A percentile compares a stretch with the other conserved stretches of the same genome.
Evolutionary conservation across 805 yeast genomes (phyloP).

Genomic region (Pichia phayaonensis): DNA sequence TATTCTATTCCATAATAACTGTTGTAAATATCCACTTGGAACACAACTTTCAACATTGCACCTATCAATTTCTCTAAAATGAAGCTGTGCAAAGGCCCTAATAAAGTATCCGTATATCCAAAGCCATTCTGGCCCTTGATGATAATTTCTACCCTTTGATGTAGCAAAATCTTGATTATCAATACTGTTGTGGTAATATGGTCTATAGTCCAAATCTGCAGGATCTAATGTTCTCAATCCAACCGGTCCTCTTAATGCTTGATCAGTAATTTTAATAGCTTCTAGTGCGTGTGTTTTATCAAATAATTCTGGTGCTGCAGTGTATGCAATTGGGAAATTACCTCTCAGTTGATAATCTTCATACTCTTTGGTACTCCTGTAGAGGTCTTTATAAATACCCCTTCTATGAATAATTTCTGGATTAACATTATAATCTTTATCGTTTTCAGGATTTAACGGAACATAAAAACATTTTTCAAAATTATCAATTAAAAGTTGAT

Average conservation of each 20-base stretch:
- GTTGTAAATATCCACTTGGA: constrained; percentile 47
- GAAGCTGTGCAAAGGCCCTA: constrained; percentile 62
- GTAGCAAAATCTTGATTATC: constrained; percentile 87
- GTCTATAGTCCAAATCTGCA: constrained; percentile 83
- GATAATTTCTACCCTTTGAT: constrained; percentile 92
- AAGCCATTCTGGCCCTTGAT: constrained; percentile 99
- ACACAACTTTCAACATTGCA: constrained; percentile 11
- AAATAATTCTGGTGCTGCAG: constrained; percentile 92
- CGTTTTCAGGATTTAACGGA: constrained; percentile 60
- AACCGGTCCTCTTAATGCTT: constrained; percentile 71
- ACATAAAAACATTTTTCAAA: constrained; percentile 77
- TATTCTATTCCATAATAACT: constrained; percentile 53
- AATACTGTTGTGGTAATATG: constrained; percentile 73
- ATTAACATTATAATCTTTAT: constrained; percentile 53
- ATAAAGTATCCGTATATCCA: constrained; percentile 87
- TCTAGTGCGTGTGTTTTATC: constrained; percentile 47
- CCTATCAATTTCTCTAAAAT: constrained; percentile 24
- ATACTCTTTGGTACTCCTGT: constrained; percentile 71
- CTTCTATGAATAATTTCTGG: constrained; percentile 68
- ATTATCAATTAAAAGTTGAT: constrained; percentile 53
- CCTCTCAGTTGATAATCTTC: constrained; percentile 94
- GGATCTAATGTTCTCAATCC: constrained; percentile 95
- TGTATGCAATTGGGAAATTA: constrained; percentile 86
- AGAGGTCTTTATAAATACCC: constrained; percentile 89
- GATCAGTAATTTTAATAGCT: constrained; percentile 71